Conservation (phyloP, 805 yeast species). For the Lachancea nothofagi region DNA sequence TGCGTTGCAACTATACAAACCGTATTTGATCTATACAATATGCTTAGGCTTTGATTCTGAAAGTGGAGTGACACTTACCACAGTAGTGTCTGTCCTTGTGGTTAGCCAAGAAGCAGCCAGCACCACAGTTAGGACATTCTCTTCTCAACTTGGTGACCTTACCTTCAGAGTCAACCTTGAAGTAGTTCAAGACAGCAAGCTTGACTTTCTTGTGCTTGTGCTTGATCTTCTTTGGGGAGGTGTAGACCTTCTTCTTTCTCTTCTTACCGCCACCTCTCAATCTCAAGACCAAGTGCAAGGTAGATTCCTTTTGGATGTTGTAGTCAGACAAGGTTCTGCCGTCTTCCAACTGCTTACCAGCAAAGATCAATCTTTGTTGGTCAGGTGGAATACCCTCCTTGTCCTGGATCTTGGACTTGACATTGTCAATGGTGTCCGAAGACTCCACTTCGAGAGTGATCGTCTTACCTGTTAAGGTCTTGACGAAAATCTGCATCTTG, state of each 20-base stretch:
- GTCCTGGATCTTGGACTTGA: conserved; percentile 94
- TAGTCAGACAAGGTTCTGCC: conserved; percentile 96
- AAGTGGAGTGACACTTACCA: conserved; percentile 98
- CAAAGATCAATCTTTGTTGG: conserved; percentile 94
- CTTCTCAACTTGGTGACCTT: conserved; percentile 98
- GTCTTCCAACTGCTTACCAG: conserved; percentile 95
- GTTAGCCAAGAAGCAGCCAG: conserved; percentile 99
- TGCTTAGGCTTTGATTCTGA: conserved; percentile 44
- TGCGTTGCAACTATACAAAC: conserved; percentile 2
- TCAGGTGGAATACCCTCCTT: conserved; percentile 98
- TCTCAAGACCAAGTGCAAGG: conserved; percentile 92
- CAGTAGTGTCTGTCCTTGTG: conserved; percentile 99
- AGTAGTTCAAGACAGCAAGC: conserved; percentile 98
- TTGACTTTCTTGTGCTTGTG: conserved; percentile 99
- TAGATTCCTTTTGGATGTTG: conserved; percentile 98
- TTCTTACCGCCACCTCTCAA: conserved; percentile 99
- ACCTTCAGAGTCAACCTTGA: conserved; percentile 98
- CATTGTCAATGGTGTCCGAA: conserved; percentile 95
- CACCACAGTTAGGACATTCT: conserved; percentile 97
- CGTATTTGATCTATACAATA: conserved; percentile 5
- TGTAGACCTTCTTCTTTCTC: conserved; percentile 99
- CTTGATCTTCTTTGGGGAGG: conserved; percentile 99
- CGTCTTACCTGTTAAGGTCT: conserved; percentile 99
- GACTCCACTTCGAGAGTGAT: conserved; percentile 98
- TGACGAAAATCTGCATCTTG: conserved; percentile 94